These are phyloP conservation scores for Metarhizium humberi DNA, from an alignment of 2,329 filamentous ascomycete genomes.

Conservation along the genomic window DNA sequence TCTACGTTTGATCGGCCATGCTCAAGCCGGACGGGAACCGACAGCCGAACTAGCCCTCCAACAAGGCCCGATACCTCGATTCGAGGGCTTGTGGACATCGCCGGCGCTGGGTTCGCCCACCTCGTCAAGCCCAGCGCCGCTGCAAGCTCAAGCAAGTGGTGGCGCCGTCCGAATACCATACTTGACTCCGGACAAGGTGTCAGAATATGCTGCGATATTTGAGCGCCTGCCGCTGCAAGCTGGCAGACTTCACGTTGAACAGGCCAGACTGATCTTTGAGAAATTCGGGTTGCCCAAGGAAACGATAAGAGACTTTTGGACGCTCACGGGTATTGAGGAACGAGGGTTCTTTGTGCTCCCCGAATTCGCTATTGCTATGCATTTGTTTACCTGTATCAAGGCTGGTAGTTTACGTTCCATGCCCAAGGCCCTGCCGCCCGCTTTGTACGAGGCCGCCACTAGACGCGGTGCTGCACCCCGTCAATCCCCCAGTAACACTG, in stretches of 20 bases:
- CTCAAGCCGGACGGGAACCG: conserved; percentile 78
- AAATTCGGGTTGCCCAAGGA: conserved; percentile 86
- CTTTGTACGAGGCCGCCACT: conserved; percentile 82
- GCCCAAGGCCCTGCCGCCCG: conserved; percentile 71
- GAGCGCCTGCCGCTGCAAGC: conserved; percentile 78
- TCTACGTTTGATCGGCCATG: conserved; percentile 88
- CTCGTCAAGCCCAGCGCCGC: conserved; percentile 32
- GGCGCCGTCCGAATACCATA: conserved; percentile 80
- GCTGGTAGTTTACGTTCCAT: conserved; percentile 69
- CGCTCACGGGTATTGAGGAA: conserved; percentile 86
- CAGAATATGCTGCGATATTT: conserved; percentile 83
- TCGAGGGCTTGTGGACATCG: conserved; percentile 58
- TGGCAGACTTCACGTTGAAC: conserved; percentile 66
- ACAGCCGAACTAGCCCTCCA: conserved; percentile 73
- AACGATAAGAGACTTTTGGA: conserved; percentile 90
- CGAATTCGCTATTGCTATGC: conserved; percentile 98
- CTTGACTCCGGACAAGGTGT: conserved; percentile 77
- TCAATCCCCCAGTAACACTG: conserved; percentile 40
- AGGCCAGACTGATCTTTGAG: conserved; percentile 91
- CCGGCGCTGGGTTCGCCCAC: conserved; percentile 28
- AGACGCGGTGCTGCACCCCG: conserved; percentile 45
- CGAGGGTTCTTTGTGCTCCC: conserved; percentile 76
- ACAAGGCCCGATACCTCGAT: conserved; percentile 81
- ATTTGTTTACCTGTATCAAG: conserved; percentile 87
- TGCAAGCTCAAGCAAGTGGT: conserved; percentile 51